Percentiles rank a stretch among this genome's conserved stretches.
Evolutionary conservation across 179 eudicot species (phyloP).

Genomic region (Patellifolia procumbens): DNA sequence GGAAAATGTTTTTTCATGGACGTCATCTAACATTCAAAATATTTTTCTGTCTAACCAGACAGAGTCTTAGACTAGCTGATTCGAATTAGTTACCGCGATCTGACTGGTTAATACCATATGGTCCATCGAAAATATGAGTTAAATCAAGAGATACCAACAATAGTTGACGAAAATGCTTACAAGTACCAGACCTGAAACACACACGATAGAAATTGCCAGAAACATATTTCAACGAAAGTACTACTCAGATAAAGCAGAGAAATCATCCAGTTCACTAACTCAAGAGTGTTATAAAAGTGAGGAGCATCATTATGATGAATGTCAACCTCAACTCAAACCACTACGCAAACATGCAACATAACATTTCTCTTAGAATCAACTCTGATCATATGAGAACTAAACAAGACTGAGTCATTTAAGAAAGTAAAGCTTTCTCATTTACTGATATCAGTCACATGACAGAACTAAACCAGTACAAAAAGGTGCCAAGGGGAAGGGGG

Average conservation of each 20-base stretch:
- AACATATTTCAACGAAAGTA: not conserved
- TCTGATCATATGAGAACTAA: not conserved
- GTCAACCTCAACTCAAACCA: not conserved
- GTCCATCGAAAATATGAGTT: not conserved
- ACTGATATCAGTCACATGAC: not conserved
- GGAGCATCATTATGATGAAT: not conserved
- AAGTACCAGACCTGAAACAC: not conserved
- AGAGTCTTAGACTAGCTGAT: no score
- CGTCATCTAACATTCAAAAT: no score
- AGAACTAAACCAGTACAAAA: not conserved
- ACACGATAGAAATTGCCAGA: not conserved
- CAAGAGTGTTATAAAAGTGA: not conserved
- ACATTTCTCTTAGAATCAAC: not conserved
- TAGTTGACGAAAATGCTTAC: not conserved
- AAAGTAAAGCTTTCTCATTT: not conserved
- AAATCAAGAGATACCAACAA: not conserved
- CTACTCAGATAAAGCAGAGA: not conserved
- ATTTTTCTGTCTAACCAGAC: no score
- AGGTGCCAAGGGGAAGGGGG: not conserved
- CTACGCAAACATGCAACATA: not conserved
- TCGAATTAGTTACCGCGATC: no score
- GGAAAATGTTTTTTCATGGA: no score
- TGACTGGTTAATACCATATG: constrained; percentile 1
- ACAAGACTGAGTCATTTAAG: not conserved
- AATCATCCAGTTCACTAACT: not conserved